phyloP scores from a whole-genome alignment of 108 stramenopile species.

The Stephanodiscus triporus region DNA sequence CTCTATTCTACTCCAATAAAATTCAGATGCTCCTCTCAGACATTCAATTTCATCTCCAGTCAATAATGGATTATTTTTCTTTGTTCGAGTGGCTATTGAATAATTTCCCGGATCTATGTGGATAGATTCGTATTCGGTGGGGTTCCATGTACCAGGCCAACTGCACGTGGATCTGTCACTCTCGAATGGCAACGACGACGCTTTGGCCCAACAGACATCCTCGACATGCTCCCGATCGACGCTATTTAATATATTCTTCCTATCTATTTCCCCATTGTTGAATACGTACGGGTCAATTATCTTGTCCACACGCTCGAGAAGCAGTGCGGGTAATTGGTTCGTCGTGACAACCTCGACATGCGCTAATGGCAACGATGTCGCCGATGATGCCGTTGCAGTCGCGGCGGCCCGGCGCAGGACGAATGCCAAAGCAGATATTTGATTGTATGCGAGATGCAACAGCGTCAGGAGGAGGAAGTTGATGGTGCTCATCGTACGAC shows the following conservation, averaged over 20 bases:
- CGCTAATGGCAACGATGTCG: not conserved
- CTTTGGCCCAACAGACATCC: constrained; percentile 30
- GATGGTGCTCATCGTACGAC: not conserved
- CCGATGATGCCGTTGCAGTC: not conserved
- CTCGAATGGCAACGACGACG: constrained; percentile 31
- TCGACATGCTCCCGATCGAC: constrained; percentile 18
- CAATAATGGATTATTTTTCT: constrained; percentile 32
- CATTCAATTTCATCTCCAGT: constrained; percentile 26
- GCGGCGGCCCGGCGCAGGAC: not conserved
- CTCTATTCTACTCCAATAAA: constrained; percentile 24
- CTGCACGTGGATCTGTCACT: not conserved
- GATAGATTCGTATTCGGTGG: constrained; percentile 27
- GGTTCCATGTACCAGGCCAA: not conserved
- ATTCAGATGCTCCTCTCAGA: constrained; percentile 19
- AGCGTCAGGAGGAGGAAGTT: not conserved
- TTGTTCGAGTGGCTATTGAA: constrained; percentile 27
- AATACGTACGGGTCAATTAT: not conserved
- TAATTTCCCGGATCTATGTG: not conserved
- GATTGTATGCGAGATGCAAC: not conserved
- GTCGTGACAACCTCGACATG: not conserved
- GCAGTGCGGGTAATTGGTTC: not conserved
- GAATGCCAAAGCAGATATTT: not conserved
- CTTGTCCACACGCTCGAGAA: not conserved
- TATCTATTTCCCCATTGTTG: not conserved
- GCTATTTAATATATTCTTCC: constrained; percentile 11